These are phyloP conservation scores for Daldinia sp. DNA, from an alignment of 2,329 filamentous ascomycete species.

Conservation along the genomic window DNA sequence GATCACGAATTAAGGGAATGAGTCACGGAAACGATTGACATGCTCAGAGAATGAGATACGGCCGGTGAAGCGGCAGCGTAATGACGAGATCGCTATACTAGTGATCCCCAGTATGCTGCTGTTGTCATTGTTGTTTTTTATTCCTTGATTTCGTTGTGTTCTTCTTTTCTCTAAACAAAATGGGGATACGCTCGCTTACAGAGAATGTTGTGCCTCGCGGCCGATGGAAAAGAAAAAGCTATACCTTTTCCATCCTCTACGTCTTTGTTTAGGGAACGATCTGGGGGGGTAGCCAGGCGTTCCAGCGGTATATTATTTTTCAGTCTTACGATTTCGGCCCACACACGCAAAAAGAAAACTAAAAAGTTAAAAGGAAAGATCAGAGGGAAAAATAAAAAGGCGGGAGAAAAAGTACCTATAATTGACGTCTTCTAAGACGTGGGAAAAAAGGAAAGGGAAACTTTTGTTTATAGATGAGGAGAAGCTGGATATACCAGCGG, in stretches of 20 bases:
- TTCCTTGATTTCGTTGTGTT: conserved; percentile 10
- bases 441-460: conserved; percentile 14
- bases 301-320: conserved; percentile 12
- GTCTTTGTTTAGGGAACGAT: conserved; percentile 13
- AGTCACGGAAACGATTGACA: conserved; percentile 26
- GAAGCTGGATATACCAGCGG: conserved; percentile 1
- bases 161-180: conserved; percentile 21
- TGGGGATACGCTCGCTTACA: conserved; percentile 31
- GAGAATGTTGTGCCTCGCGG: conserved; percentile 42
- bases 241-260: conserved; percentile 19
- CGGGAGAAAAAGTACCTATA: conserved; percentile 15
- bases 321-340: conserved; percentile 19
- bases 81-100: conserved; percentile 11
- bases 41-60: conserved; percentile 14
- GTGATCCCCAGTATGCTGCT: background rate
- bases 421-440: conserved; percentile 3
- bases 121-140: background rate
- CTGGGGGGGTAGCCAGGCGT: conserved; percentile 31
- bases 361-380: conserved; percentile 27
- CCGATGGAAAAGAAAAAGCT: conserved; percentile 27
- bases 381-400: conserved; percentile 11
- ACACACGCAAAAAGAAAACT: conserved; percentile 23
- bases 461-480: conserved; percentile 26
- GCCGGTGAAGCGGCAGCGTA: background rate
- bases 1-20: conserved; percentile 1